These are phyloP conservation scores for Eremomyces bilateralis DNA, from an alignment of 495 filamentous ascomycete genomes.

Conservation along the genomic window DNA sequence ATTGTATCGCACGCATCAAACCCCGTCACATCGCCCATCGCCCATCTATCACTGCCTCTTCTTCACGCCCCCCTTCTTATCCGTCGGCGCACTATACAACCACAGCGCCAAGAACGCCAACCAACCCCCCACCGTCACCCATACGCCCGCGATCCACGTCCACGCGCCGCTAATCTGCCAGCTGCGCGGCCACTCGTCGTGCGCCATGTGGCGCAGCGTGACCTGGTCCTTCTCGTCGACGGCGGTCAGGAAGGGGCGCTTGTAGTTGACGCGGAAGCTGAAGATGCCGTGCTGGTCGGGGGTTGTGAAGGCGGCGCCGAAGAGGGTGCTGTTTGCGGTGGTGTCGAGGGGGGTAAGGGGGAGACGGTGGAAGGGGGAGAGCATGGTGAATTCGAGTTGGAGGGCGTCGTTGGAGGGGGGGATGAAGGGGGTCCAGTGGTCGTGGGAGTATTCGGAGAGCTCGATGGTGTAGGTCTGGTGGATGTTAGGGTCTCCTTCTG, in stretches of 20 bases:
- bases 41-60: constrained; percentile 50
- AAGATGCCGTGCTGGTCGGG: constrained; percentile 98
- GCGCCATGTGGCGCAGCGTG: constrained; percentile 84
- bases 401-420: constrained; percentile 45
- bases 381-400: constrained; percentile 96
- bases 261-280: constrained; percentile 90
- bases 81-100: constrained; percentile 67
- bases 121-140: constrained; percentile 64
- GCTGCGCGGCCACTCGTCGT: constrained; percentile 86
- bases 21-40: too few relatives aligned
- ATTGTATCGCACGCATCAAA: too few relatives aligned
- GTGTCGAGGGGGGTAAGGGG: constrained; percentile 32
- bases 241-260: constrained; percentile 72
- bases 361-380: constrained; percentile 93
- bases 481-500: constrained; percentile 10
- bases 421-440: constrained; percentile 50
- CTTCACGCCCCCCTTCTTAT: constrained; percentile 27
- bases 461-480: constrained; percentile 66
- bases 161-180: constrained; percentile 78
- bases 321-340: constrained; percentile 49
- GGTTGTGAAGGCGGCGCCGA: constrained; percentile 50
- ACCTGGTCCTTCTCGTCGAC: constrained; percentile 90
- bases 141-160: constrained; percentile 88
- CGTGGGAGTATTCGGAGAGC: constrained; percentile 50
- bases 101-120: constrained; percentile 67